phyloP scores from a whole-genome alignment of 2,329 filamentous ascomycete genomes.

The Lithohypha guttulata region DNA sequence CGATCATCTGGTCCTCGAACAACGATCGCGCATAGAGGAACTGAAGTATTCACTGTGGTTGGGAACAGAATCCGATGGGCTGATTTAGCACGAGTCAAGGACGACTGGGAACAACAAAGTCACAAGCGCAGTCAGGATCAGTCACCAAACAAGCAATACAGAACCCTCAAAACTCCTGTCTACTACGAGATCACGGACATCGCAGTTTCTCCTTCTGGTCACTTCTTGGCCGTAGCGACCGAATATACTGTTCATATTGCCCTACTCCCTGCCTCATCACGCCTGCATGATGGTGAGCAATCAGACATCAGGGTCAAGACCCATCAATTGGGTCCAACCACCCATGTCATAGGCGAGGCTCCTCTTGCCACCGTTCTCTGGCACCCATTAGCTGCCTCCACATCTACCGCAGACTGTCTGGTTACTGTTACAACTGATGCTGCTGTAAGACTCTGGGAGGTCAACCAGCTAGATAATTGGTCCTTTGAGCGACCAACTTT shows the following conservation, averaged over 20 bases:
- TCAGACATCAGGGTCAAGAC: constrained; percentile 68
- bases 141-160: constrained; percentile 28
- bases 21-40: constrained; percentile 69
- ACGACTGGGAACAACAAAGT: constrained; percentile 37
- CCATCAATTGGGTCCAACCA: constrained; percentile 84
- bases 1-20: constrained; percentile 25
- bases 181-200: constrained; percentile 78
- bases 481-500: constrained; percentile 77
- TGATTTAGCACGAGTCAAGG: constrained; percentile 71
- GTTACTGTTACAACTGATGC: constrained; percentile 85
- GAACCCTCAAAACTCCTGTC: constrained; percentile 64
- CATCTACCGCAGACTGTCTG: constrained; percentile 58
- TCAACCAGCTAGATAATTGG: constrained; percentile 72
- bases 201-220: constrained; percentile 67
- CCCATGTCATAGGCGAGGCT: constrained; percentile 76
- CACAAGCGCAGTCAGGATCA: constrained; percentile 6
- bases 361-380: constrained; percentile 73
- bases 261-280: constrained; percentile 68
- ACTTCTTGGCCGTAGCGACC: constrained; percentile 71
- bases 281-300: constrained; percentile 59
- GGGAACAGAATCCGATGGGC: constrained; percentile 89
- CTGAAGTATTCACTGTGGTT: constrained; percentile 78
- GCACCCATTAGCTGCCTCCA: constrained; percentile 73
- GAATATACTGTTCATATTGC: constrained; percentile 80
- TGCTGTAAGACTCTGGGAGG: constrained; percentile 79